Base-by-base conservation (phyloP, 2,329 filamentous ascomycete species). In the Eurotiales sp. region DNA sequence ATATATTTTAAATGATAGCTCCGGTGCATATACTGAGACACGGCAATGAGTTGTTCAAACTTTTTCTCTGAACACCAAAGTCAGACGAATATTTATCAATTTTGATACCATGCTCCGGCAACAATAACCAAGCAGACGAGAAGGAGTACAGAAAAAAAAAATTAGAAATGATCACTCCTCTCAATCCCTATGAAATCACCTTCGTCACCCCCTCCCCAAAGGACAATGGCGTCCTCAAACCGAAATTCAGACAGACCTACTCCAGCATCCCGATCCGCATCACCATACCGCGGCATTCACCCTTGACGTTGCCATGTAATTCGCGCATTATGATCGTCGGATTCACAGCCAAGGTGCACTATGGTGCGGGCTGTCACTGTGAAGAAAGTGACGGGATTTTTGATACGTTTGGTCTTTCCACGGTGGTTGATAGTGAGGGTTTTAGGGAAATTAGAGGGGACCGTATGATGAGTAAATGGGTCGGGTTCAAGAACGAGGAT, bases 191-290 rank as follows among this genome's bases (percentile, higher is more conserved):
- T 32, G 22, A 32, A 22, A 32, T 50, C n/a, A 50, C 48, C 40
- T 50, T 50, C 41, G 27, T 50, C 39, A 50, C 47, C n/a, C 48
- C 40, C 22, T 34, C 30, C 21, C 27, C 23, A 15, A 34, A 45
- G 32, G 48, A 50, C 30, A 45, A 50, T 27, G 48, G 48, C 30
- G 27, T 50, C 29, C 25, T 50, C 12, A 50, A 50, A 22, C 47
- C 37, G 12, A 30, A 27, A 15, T 42, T 44, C 40, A 11, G 48
- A 21, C 29, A 50, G 22, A 22, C 22, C 8, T 45, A 44, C n/a
- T 22, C 48, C 10, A 37, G 30, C 23, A 15, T 50, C 6, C 48
- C 48, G 2, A 50, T 50, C 40, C 48, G 48, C 10, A 39, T 50
- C 41, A 50, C 48, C 4, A 15, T 45, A 2, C 48, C 48, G 3